Base-by-base conservation (phyloP, 2,329 filamentous ascomycete genomes). In the Penicillium freii region DNA sequence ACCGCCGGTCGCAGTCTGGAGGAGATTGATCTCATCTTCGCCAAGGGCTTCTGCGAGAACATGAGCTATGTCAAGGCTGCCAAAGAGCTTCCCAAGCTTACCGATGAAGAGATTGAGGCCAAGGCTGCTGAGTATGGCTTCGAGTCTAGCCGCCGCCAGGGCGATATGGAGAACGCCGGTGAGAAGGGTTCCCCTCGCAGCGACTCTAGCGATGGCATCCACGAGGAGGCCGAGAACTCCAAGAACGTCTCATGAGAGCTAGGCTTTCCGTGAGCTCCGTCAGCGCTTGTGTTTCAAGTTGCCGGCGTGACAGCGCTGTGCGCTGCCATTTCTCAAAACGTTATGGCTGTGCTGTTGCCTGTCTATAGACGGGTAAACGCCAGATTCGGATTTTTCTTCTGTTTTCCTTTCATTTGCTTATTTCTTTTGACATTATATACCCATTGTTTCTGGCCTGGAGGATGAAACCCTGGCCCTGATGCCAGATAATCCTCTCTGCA, bases 11-110 rank as follows among this genome's bases (percentile, higher is more conserved):
- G 74, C 46, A 74, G 71, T 47, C 67, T 79, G 25, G 77, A 79
- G 57, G 76, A 78, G 61, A 75, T 79, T 51, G 74, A 77, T 62
- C 61, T 78, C 8, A 77, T 78, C 57, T 78, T 77, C 56, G 73
- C 77, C 56, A 77, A 79, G 75, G 75, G 75, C 4, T 73, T 68
- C 51, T 64, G 68, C 29, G 76, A 79, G 60, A 76, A 75, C 38
- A 77, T 76, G 49, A 74, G 68, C 64, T 74, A 75, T 38, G 72
- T 75, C 42, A 62, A 52, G 34, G 73, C 72, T 5, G 58, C 73
- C 8, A 57, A 62, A 21, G 67, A 73, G 27, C 60, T 75, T 47
- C 73, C 74, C 7, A 69, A 66, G 56, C 69, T 75, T 15, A 59
- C 59, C 0, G 72, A 75, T 33, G 70, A 73, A 27, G 68, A 75